Evolutionary conservation across 139 green algal species (phyloP).

Genomic region (Chlamydomonas eustigma): DNA sequence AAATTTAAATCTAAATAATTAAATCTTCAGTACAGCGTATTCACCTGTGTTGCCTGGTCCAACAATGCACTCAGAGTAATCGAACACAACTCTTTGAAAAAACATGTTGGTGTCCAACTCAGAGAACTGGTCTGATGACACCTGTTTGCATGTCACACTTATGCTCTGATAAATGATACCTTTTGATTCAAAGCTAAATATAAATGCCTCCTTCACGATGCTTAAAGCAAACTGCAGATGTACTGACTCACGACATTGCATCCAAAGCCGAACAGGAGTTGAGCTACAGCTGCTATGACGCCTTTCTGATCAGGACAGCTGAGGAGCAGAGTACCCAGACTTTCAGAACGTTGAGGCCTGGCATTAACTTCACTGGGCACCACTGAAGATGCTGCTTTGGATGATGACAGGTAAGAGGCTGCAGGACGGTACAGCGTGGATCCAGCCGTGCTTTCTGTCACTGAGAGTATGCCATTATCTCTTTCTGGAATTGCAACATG

Average conservation of each 20-base stretch:
- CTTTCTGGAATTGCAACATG: no score
- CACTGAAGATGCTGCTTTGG: no score
- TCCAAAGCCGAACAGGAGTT: slow-evolving; percentile 66
- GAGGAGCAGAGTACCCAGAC: slow-evolving; percentile 35
- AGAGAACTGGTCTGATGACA: slow-evolving; percentile 53
- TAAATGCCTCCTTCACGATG: no score
- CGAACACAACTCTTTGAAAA: slow-evolving; percentile 64
- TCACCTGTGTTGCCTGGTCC: slow-evolving; percentile 50
- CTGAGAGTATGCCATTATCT: no score
- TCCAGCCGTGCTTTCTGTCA: no score
- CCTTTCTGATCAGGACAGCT: slow-evolving; percentile 61
- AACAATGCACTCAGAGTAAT: slow-evolving; percentile 63
- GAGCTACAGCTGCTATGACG: slow-evolving; percentile 50
- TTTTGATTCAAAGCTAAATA: not conserved
- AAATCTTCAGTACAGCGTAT: not conserved
- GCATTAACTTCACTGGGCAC: no score
- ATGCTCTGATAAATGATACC: not conserved
- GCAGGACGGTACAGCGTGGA: no score
- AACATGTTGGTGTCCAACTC: slow-evolving; percentile 47
- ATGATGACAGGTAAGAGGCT: no score
- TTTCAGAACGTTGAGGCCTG: no score
- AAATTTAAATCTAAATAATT: not conserved
- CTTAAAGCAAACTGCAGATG: not conserved
- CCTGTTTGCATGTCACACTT: not conserved
- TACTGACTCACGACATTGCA: slow-evolving; percentile 63